Evolutionary conservation across 495 filamentous ascomycete species (phyloP).

Genomic region (Mycothermus thermophilus): DNA sequence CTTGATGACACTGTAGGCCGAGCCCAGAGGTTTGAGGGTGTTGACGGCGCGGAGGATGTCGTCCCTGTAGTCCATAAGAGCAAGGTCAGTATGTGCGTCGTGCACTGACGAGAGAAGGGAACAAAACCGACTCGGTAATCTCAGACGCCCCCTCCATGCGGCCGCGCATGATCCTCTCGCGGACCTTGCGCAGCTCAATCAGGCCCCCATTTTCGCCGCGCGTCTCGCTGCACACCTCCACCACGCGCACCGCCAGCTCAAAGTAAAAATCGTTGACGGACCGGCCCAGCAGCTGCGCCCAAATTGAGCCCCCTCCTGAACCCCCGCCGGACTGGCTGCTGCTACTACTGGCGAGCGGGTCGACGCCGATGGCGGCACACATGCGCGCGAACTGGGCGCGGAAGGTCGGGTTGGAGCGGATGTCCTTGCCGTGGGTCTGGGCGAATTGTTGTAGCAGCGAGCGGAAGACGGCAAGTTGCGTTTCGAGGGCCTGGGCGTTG

Average conservation of each 20-base stretch:
- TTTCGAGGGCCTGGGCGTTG: slow-evolving; percentile 70
- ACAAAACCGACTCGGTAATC: slow-evolving; percentile 43
- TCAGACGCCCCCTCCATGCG: slow-evolving; percentile 61
- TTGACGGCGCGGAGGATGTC: slow-evolving; percentile 84
- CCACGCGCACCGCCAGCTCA: slow-evolving; percentile 82
- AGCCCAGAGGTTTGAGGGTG: slow-evolving; percentile 75
- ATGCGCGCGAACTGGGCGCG: slow-evolving; percentile 95
- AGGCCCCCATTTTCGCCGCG: slow-evolving; percentile 85
- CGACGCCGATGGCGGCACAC: slow-evolving; percentile 94
- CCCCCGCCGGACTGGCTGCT: slow-evolving; percentile 28
- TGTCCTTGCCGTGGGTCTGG: slow-evolving; percentile 84
- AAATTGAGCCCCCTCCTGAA: slow-evolving; percentile 49
- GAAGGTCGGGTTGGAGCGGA: slow-evolving; percentile 87
- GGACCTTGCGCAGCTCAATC: slow-evolving; percentile 70
- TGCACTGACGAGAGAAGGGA: neutral
- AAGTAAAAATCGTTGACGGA: slow-evolving; percentile 98
- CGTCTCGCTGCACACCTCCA: slow-evolving; percentile 81
- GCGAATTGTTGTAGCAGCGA: slow-evolving; percentile 86
- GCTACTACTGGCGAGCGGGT: slow-evolving; percentile 67
- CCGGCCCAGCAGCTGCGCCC: slow-evolving; percentile 82
- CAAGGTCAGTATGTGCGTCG: neutral
- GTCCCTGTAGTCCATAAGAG: slow-evolving; percentile 45
- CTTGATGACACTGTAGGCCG: slow-evolving; percentile 66
- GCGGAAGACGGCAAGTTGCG: slow-evolving; percentile 91
- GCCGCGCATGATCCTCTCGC: slow-evolving; percentile 55